Evolutionary conservation across 2,329 filamentous ascomycete genomes (phyloP), one percentile per base, ranked within the genome.

Genomic region (Phaeosphaeriaceae sp.): DNA sequence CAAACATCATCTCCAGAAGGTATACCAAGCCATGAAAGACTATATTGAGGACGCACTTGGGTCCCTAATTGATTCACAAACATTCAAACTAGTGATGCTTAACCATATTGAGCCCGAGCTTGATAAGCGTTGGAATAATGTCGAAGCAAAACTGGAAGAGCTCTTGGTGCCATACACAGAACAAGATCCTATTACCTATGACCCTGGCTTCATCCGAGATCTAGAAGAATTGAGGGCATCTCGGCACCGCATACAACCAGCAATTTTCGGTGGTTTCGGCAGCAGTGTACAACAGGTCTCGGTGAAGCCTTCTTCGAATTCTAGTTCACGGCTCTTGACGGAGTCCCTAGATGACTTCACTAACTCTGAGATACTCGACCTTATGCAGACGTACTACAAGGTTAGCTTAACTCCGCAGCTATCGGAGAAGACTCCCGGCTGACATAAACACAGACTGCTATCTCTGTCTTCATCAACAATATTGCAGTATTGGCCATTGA

Each of bases 331-430:
- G 21, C 48, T 64, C 16, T 34, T 65, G 23, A 62, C 56, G 1
- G 56, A 66, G 37, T 60, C 56, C 2, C 43, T 49, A 53, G 63
- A 64, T 21, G 54, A 56, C 30, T 60, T 58, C 16, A 66, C 65
- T 2, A 62, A 61, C 30, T 54, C 50, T 3, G 65, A 68, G 26
- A 63, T 68, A 12, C 37, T 68, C 1, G 54, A 66, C 45, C 48
- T 65, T 12, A 58, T 66, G 54, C 53, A 64, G 33, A 58, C 58
- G 6, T 68, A 67, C 33, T 68, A 68, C 42, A 64, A 61, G 53
- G 63, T 63, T 12, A 12, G 6, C 15, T 9, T 4, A 17, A 1
- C 13, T 32, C 16, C 9, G 6, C n/a, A 18, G 15, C 11, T 6
- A 35, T 9, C 21, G 35, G 13, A n/a, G n/a, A 15, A 17, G n/a